These are phyloP conservation scores for Chrysoporthe deuterocubensis DNA, from an alignment of 2,329 filamentous ascomycete species.

Conservation along the genomic window DNA sequence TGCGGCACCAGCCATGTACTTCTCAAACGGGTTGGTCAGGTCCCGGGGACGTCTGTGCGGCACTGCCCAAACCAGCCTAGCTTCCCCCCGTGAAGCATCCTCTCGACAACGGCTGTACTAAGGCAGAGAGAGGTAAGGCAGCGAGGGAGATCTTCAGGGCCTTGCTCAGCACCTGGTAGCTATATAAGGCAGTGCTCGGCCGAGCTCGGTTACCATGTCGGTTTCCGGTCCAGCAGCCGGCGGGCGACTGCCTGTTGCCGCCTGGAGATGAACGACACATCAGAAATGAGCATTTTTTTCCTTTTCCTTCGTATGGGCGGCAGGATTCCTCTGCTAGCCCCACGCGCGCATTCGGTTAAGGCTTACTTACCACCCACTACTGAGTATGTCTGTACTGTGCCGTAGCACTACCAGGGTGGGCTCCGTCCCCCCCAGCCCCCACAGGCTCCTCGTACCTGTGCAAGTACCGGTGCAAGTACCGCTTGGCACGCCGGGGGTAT, in stretches of 20 bases:
- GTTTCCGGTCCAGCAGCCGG: too few relatives aligned
- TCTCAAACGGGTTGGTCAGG: background rate
- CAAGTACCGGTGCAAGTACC: background rate
- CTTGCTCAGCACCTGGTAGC: too few relatives aligned
- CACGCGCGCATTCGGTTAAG: too few relatives aligned
- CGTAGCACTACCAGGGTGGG: background rate
- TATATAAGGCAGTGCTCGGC: too few relatives aligned
- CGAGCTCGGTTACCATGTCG: too few relatives aligned
- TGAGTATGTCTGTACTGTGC: too few relatives aligned
- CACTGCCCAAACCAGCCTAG: slow-evolving; percentile 1
- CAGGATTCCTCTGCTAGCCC: too few relatives aligned
- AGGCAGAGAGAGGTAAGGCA: background rate
- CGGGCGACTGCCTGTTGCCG: too few relatives aligned
- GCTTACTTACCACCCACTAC: too few relatives aligned
- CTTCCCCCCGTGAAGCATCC: background rate
- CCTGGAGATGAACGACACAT: too few relatives aligned
- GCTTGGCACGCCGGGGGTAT: slow-evolving; percentile 2
- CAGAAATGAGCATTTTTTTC: too few relatives aligned
- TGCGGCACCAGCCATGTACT: background rate
- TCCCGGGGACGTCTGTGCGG: background rate
- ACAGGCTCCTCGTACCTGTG: background rate
- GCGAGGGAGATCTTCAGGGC: background rate
- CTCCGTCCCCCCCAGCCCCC: background rate
- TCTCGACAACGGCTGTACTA: slow-evolving; percentile 1
- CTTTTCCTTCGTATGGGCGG: too few relatives aligned